These are phyloP conservation scores for Salix arbutifolia DNA, from an alignment of 345 rosid species.

Conservation along the genomic window DNA sequence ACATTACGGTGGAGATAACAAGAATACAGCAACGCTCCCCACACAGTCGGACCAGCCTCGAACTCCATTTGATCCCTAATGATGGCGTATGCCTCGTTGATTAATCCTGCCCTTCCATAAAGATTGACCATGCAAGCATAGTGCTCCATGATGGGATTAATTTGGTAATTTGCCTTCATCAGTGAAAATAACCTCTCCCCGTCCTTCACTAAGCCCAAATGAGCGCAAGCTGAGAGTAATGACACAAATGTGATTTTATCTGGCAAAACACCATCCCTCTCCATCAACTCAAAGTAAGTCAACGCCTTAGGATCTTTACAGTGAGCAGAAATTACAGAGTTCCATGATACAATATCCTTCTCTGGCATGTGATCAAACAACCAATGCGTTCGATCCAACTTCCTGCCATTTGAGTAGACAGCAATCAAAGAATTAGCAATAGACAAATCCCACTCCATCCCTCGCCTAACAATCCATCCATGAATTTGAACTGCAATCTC, in stretches of 20 bases:
- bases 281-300: slow-evolving; percentile 58
- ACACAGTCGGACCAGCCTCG: slow-evolving; percentile 75
- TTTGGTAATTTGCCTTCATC: slow-evolving; percentile 46
- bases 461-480: slow-evolving; percentile 63
- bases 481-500: slow-evolving; percentile 56
- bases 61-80: slow-evolving; percentile 51
- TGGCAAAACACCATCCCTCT: slow-evolving; percentile 35
- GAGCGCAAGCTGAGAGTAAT: slow-evolving; percentile 65
- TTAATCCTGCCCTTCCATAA: slow-evolving; percentile 66
- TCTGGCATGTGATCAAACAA: slow-evolving; percentile 62
- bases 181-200: slow-evolving; percentile 56
- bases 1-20: slow-evolving; percentile 59
- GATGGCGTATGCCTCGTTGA: slow-evolving; percentile 53
- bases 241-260: slow-evolving; percentile 79
- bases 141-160: slow-evolving; percentile 60
- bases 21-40: slow-evolving; percentile 84
- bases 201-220: slow-evolving; percentile 52
- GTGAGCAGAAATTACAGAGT: slow-evolving; percentile 69
- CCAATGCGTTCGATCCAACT: slow-evolving; percentile 44
- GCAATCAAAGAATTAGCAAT: slow-evolving; percentile 65
- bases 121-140: slow-evolving; percentile 84
- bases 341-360: slow-evolving; percentile 74
- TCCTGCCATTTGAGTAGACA: slow-evolving; percentile 46
- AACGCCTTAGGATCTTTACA: slow-evolving; percentile 44
- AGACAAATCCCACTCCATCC: slow-evolving; percentile 53